A percentile compares a stretch with the other conserved stretches of the same genome.
Evolutionary conservation across 2,329 filamentous ascomycete genomes (phyloP).

Genomic region (Fusarium longipes): DNA sequence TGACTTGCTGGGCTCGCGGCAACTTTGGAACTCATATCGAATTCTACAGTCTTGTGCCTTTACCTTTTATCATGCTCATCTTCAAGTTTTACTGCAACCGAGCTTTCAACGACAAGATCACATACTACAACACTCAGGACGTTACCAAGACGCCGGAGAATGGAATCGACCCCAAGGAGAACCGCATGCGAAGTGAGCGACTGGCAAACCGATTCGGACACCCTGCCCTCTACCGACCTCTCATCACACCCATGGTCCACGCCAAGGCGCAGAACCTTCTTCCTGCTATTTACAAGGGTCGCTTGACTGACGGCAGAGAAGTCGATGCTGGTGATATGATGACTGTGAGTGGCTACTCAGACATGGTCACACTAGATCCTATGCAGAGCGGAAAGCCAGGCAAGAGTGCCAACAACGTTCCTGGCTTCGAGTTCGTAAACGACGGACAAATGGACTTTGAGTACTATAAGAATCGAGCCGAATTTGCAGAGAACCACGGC

Average conservation of each 20-base stretch:
- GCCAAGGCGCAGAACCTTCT: constrained; percentile 89
- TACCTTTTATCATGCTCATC: constrained; percentile 79
- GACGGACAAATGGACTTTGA: constrained; percentile 89
- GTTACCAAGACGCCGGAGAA: constrained; percentile 60
- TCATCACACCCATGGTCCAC: constrained; percentile 96
- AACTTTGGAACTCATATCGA: constrained; percentile 63
- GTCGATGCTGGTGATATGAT: constrained; percentile 66
- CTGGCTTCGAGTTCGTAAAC: constrained; percentile 90
- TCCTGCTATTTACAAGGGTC: constrained; percentile 85
- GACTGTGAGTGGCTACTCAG: constrained; percentile 79
- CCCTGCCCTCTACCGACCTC: constrained; percentile 86
- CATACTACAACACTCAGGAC: constrained; percentile 80
- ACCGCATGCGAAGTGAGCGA: constrained; percentile 70
- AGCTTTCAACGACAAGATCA: constrained; percentile 81
- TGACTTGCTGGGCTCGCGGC: constrained; percentile 78
- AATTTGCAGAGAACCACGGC: constrained; percentile 89
- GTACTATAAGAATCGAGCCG: constrained; percentile 89
- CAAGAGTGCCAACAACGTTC: constrained; percentile 59
- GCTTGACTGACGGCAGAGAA: constrained; percentile 74
- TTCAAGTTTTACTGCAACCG: constrained; percentile 89
- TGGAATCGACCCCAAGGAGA: constrained; percentile 60
- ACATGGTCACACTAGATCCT: constrained; percentile 81
- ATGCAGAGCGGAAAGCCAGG: constrained; percentile 72
- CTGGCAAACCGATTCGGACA: constrained; percentile 86
- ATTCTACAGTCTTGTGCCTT: constrained; percentile 76